Conservation (phyloP, 2,329 filamentous ascomycete species). For the Fusarium verticillioides region DNA sequence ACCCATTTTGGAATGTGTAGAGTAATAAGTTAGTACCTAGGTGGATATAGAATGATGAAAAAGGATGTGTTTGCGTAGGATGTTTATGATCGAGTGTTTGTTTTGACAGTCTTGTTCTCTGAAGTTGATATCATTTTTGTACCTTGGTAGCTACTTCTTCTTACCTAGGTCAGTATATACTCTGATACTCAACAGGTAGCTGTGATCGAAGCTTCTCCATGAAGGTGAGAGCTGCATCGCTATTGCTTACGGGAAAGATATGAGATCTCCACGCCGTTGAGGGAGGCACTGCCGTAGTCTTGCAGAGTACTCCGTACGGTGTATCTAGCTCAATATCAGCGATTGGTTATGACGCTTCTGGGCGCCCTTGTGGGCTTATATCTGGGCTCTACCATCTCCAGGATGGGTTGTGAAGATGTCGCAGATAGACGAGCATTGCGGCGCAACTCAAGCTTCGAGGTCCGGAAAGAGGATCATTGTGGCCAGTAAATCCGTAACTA, state of each 20-base stretch:
- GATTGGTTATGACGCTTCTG: slow-evolving; percentile 1
- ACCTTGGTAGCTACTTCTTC: not conserved
- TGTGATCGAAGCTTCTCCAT: not conserved
- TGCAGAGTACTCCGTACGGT: no score
- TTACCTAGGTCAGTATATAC: not conserved
- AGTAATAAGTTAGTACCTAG: not conserved
- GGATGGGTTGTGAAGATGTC: not conserved
- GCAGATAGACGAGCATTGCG: not conserved
- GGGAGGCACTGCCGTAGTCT: slow-evolving; percentile 1
- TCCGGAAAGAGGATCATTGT: not conserved
- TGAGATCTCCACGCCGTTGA: slow-evolving; percentile 7
- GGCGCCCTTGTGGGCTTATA: not conserved
- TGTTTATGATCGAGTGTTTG: not conserved
- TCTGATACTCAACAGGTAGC: not conserved
- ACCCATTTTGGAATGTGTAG: slow-evolving; percentile 26
- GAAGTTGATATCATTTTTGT: not conserved
- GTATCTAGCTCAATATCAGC: not conserved
- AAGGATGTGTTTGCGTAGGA: not conserved
- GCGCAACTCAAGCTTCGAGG: not conserved
- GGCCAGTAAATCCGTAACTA: not conserved
- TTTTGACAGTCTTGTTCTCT: not conserved
- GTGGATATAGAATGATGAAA: not conserved
- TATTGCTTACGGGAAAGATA: slow-evolving; percentile 5
- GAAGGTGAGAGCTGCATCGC: slow-evolving; percentile 2
- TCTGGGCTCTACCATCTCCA: not conserved